Evolutionary conservation across 805 yeast species (phyloP).

Genomic region (Kodamaea fukazawae): DNA sequence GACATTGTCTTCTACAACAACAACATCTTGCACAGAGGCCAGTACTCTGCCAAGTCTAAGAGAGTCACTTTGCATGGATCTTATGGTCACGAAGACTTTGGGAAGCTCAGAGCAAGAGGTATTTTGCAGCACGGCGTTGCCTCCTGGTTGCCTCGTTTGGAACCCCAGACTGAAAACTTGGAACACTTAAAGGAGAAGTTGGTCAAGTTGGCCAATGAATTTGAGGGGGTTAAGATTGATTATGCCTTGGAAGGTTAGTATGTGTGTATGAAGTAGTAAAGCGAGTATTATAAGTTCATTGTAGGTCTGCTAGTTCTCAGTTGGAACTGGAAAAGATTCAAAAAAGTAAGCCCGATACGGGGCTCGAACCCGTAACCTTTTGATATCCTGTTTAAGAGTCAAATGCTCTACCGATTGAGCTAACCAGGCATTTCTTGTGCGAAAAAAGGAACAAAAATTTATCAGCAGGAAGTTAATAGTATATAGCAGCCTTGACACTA

Average conservation of each 20-base stretch:
- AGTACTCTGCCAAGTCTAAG: constrained; percentile 35
- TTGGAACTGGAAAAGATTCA: background rate
- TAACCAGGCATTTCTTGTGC: constrained; percentile 7
- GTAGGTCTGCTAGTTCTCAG: no score
- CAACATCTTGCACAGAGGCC: constrained; percentile 49
- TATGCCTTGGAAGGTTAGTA: constrained; percentile 36
- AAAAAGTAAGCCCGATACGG: constrained; percentile 10
- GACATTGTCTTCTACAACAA: constrained; percentile 50
- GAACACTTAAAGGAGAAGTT: constrained; percentile 27
- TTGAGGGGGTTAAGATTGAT: constrained; percentile 33
- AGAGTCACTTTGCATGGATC: constrained; percentile 51
- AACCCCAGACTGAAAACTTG: constrained; percentile 29
- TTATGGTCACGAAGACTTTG: constrained; percentile 44
- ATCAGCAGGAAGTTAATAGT: no score
- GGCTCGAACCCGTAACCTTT: constrained; percentile 11
- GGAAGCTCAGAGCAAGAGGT: constrained; percentile 46
- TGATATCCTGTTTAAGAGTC: constrained; percentile 9
- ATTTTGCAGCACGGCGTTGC: constrained; percentile 54
- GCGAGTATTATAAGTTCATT: background rate
- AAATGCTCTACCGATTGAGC: constrained; percentile 11
- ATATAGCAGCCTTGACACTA: no score
- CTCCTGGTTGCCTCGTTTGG: constrained; percentile 42
- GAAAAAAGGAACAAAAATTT: no score
- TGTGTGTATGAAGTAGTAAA: background rate
- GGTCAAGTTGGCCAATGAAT: constrained; percentile 27